These are phyloP conservation scores for Echites panduratus DNA, from an alignment of 257 asterid genomes.

Conservation along the genomic window DNA sequence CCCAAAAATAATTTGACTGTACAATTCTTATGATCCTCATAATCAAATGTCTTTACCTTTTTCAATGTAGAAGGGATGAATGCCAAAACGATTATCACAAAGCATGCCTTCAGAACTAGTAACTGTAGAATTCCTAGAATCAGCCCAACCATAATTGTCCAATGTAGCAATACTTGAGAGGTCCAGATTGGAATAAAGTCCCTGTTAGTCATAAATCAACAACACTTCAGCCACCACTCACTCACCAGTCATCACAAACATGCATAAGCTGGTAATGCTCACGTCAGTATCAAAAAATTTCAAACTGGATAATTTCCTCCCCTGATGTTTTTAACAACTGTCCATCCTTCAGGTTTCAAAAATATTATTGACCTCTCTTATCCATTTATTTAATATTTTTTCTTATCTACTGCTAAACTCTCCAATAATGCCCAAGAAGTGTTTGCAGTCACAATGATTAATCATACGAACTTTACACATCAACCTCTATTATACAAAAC, in stretches of 20 bases:
- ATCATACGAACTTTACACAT: no score
- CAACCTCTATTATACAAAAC: no score
- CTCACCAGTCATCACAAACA: background rate
- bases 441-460: no score
- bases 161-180: constrained; percentile 37
- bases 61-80: constrained; percentile 85
- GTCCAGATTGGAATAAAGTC: constrained; percentile 31
- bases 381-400: no score
- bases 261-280: background rate
- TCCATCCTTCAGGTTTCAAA: background rate
- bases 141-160: constrained; percentile 68
- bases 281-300: background rate
- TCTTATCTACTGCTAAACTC: no score
- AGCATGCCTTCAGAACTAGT: constrained; percentile 43
- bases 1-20: background rate
- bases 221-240: background rate
- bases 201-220: constrained; percentile 40
- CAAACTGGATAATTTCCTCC: background rate
- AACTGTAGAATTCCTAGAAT: constrained; percentile 38
- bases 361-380: background rate
- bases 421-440: no score
- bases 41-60: constrained; percentile 43
- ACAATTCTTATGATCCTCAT: background rate
- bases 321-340: no score
- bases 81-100: constrained; percentile 60